Percentiles rank a stretch among this genome's conserved stretches.
Conservation (phyloP, 2,329 filamentous ascomycete species). For the Malbranchea cinnamomea region DNA sequence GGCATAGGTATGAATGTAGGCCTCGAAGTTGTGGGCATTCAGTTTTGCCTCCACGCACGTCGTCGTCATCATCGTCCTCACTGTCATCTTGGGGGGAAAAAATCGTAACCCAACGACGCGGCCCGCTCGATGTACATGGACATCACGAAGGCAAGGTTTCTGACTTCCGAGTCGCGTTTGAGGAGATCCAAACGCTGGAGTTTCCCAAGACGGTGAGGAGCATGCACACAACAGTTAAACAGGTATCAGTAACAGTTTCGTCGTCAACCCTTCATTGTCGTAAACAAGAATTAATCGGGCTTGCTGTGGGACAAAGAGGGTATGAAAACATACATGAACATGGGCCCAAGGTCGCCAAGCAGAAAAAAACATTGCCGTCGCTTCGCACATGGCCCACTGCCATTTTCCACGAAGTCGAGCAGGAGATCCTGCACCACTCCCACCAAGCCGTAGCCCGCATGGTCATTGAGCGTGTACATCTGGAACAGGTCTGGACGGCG, state of each 20-base stretch:
- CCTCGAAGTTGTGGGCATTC: constrained; percentile 14
- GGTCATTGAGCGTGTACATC: constrained; percentile 33
- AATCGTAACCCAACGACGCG: constrained; percentile 4
- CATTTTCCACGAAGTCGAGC: constrained; percentile 25
- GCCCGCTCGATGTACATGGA: constrained; percentile 19
- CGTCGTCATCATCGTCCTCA: neutral
- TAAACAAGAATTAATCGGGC: neutral
- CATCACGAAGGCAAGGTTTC: constrained; percentile 27
- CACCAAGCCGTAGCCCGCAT: constrained; percentile 24
- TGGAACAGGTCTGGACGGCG: constrained; percentile 25
- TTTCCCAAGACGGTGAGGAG: constrained; percentile 27
- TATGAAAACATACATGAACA: constrained; percentile 12
- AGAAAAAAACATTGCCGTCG: constrained; percentile 18
- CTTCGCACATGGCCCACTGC: constrained; percentile 30
- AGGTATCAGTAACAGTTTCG: constrained; percentile 10
- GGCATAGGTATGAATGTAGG: constrained; percentile 22
- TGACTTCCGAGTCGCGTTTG: constrained; percentile 20
- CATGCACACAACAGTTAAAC: constrained; percentile 17
- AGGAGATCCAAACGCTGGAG: constrained; percentile 22
- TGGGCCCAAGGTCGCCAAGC: constrained; percentile 4
- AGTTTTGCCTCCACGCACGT: constrained; percentile 7
- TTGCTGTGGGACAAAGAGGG: no score
- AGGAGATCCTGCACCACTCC: constrained; percentile 32
- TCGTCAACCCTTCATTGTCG: neutral
- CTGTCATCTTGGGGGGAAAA: neutral